These are phyloP conservation scores for Ceratobasidium sp. DNA, from an alignment of 1,284 basidiomycete genomes.

Conservation along the genomic window DNA sequence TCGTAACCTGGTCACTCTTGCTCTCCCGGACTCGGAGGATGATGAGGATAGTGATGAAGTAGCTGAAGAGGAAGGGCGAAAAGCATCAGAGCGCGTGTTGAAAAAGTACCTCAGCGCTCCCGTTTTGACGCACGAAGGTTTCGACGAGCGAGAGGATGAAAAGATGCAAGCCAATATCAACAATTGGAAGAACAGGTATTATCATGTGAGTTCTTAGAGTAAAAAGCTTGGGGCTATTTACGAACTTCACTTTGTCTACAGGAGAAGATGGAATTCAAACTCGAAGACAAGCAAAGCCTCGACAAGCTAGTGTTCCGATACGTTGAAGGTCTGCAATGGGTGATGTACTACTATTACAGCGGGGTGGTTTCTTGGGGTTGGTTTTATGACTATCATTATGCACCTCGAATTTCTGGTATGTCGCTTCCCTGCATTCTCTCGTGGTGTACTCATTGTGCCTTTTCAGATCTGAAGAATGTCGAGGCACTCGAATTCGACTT, in stretches of 20 bases:
- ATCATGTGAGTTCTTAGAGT: constrained; percentile 65
- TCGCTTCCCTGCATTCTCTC: background rate
- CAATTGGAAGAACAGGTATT: constrained; percentile 92
- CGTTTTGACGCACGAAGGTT: constrained; percentile 70
- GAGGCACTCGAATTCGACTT: constrained; percentile 87
- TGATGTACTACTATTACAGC: constrained; percentile 98
- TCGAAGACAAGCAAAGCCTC: constrained; percentile 72
- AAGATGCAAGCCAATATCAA: constrained; percentile 85
- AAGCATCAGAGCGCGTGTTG: constrained; percentile 81
- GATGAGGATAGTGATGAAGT: constrained; percentile 51
- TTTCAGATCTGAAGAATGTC: constrained; percentile 78
- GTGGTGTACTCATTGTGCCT: background rate
- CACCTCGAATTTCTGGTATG: constrained; percentile 91
- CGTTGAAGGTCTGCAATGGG: constrained; percentile 97
- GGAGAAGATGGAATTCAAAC: constrained; percentile 87
- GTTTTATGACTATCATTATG: constrained; percentile 99
- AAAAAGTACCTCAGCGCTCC: constrained; percentile 89
- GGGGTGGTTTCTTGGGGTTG: constrained; percentile 98
- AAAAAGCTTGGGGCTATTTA: background rate
- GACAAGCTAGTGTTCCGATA: constrained; percentile 79
- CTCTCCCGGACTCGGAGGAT: constrained; percentile 56
- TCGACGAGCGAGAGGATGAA: constrained; percentile 79
- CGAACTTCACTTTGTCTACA: constrained; percentile 51
- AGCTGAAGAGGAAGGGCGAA: constrained; percentile 65
- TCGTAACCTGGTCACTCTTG: constrained; percentile 69